These are phyloP conservation scores for Exophiala dermatitidis DNA, from an alignment of 2,329 filamentous ascomycete species.

Conservation along the genomic window DNA sequence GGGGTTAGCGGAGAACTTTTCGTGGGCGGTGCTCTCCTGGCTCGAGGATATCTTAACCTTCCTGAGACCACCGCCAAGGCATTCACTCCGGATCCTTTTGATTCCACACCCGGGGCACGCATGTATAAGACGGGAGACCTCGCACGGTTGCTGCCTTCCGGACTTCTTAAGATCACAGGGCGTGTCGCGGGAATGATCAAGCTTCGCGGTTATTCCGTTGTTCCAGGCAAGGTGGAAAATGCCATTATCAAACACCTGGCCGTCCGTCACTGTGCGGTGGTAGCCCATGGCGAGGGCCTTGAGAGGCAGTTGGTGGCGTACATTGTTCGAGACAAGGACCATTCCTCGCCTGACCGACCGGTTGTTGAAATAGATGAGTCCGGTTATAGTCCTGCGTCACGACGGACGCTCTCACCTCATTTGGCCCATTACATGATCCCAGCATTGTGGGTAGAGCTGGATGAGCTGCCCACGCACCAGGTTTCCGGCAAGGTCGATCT, in stretches of 20 bases:
- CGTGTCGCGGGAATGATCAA: constrained; percentile 76
- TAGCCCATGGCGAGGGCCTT: constrained; percentile 67
- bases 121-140: constrained; percentile 72
- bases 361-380: constrained; percentile 60
- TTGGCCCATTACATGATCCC: constrained; percentile 82
- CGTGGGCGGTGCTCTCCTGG: constrained; percentile 65
- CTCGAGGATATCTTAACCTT: constrained; percentile 71
- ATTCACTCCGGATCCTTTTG: constrained; percentile 61
- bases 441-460: constrained; percentile 65
- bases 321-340: constrained; percentile 60
- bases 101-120: constrained; percentile 51
- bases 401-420: constrained; percentile 56
- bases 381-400: constrained; percentile 63
- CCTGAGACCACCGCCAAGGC: constrained; percentile 68
- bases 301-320: constrained; percentile 71
- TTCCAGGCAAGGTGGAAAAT: constrained; percentile 68
- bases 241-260: constrained; percentile 63
- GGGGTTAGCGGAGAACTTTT: constrained; percentile 66
- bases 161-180: constrained; percentile 66
- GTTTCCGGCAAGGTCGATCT: constrained; percentile 74
- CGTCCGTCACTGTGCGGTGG: constrained; percentile 63
- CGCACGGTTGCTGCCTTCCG: constrained; percentile 59
- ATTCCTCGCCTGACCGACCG: constrained; percentile 48
- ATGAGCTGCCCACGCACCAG: constrained; percentile 64
- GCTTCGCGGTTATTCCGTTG: constrained; percentile 68